Conservation (phyloP, 2,329 filamentous ascomycete species). For the Nothopassalora personata region DNA sequence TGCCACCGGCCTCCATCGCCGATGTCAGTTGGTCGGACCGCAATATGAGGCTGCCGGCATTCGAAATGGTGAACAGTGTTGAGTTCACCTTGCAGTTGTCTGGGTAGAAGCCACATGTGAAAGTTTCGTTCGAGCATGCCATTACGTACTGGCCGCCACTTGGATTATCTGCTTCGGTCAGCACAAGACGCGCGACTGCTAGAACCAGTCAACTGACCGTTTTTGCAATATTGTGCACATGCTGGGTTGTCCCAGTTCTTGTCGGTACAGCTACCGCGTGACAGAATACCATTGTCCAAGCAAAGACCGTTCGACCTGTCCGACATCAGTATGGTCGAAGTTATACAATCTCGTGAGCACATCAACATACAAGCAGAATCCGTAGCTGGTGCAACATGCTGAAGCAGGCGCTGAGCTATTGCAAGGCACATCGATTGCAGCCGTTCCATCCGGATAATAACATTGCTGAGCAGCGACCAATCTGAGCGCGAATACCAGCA, state of each 20-base stretch:
- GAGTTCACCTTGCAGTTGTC: slow-evolving; percentile 6
- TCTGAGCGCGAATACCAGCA: neutral
- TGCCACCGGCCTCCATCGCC: slow-evolving; percentile 6
- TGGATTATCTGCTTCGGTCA: slow-evolving; percentile 9
- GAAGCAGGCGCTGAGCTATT: slow-evolving; percentile 12
- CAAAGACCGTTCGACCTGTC: slow-evolving; percentile 12
- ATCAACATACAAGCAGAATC: slow-evolving; percentile 11
- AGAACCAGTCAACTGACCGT: slow-evolving; percentile 1
- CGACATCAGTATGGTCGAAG: neutral
- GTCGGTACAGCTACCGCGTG: slow-evolving; percentile 14
- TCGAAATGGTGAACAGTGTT: slow-evolving; percentile 3
- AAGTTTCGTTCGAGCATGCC: slow-evolving; percentile 7
- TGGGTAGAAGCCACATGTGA: slow-evolving; percentile 9
- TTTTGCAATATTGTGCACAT: slow-evolving; percentile 16
- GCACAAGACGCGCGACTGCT: neutral
- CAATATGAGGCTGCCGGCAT: slow-evolving; percentile 4
- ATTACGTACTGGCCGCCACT: slow-evolving; percentile 5
- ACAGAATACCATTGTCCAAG: slow-evolving; percentile 13
- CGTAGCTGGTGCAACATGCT: slow-evolving; percentile 13
- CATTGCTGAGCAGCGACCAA: slow-evolving; percentile 10
- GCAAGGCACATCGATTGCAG: slow-evolving; percentile 13
- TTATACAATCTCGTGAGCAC: no score
- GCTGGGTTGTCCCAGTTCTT: slow-evolving; percentile 9
- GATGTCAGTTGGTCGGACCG: slow-evolving; percentile 7
- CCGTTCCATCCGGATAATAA: slow-evolving; percentile 16